phyloP scores from a whole-genome alignment of 2,329 filamentous ascomycete species.

The Cytospora mali region DNA sequence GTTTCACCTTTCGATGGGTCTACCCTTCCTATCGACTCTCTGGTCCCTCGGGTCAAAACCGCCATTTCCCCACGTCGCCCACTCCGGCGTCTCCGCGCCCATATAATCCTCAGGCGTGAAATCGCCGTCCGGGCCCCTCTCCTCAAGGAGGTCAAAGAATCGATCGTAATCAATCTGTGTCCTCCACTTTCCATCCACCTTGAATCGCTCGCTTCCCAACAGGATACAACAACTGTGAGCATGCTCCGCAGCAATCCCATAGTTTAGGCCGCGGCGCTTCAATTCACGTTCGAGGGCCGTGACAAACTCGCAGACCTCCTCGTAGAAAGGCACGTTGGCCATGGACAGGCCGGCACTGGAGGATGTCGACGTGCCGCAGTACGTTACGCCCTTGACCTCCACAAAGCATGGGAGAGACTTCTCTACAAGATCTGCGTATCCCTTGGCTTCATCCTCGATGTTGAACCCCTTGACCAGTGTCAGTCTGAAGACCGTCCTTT shows the following conservation, averaged over 20 bases:
- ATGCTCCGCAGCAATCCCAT: slow-evolving; percentile 93
- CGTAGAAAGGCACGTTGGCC: slow-evolving; percentile 96
- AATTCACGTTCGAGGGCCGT: slow-evolving; percentile 72
- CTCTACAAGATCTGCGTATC: slow-evolving; percentile 88
- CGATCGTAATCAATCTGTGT: slow-evolving; percentile 87
- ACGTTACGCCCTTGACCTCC: slow-evolving; percentile 95
- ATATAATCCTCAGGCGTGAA: slow-evolving; percentile 93
- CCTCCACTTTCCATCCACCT: slow-evolving; percentile 78
- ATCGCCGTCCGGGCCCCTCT: slow-evolving; percentile 62
- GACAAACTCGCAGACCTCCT: slow-evolving; percentile 84
- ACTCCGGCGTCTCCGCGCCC: slow-evolving; percentile 80
- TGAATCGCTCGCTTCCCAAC: slow-evolving; percentile 80
- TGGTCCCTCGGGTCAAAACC: slow-evolving; percentile 92
- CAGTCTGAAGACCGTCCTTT: slow-evolving; percentile 91
- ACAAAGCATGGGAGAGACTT: slow-evolving; percentile 87
- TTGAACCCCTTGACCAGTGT: slow-evolving; percentile 99
- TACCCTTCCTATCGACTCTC: slow-evolving; percentile 84
- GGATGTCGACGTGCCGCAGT: slow-evolving; percentile 87
- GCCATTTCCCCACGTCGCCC: slow-evolving; percentile 92
- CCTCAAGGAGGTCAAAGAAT: slow-evolving; percentile 84
- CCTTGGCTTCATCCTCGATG: slow-evolving; percentile 86
- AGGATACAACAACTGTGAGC: slow-evolving; percentile 93
- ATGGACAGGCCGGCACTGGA: slow-evolving; percentile 88
- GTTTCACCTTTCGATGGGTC: slow-evolving; percentile 53
- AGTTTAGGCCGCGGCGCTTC: slow-evolving; percentile 69